Evolutionary conservation across 768 basidiomycete species (phyloP), one percentile per base, ranked within the genome.

Genomic region (Tricholoma saponaceum): DNA sequence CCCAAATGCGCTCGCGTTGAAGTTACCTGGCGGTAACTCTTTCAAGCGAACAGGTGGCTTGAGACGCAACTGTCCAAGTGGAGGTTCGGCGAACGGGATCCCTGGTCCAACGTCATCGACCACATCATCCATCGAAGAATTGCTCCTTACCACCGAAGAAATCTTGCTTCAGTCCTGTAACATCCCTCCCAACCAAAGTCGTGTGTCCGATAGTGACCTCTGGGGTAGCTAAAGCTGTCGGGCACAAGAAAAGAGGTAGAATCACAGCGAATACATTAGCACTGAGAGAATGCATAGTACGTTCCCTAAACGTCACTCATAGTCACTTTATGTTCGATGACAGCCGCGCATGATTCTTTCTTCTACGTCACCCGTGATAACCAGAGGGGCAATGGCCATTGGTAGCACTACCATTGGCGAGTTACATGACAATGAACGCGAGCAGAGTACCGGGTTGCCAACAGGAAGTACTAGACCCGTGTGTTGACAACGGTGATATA

Each of bases 1-100:
- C 1, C 66, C 66, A 26, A 65, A 82, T 51, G 71, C 69, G 8
- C 70, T 77, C 0, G 83, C 81, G 51, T 83, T 70, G 52, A 84
- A 72, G 5, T 74, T 62, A 3, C 63, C 23, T 1, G 66, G 61
- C 4, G 69, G 67, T 1, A 74, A 56, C 0, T 65, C 69, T n/a
- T 74, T 74, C 60, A 83, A 76, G 1, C 79, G 71, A 0, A 83
- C 72, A 4, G 81, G 75, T 2, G 74, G 74, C 30, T 72, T 70
- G 54, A 83, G 73, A 26, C 83, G 75, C 22, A 81, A 60, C 35
- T 72, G 58, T 4, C 81, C 81, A 35, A 83, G 54, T 16, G 83
- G 83, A 8, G 82, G 78, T 58, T 83, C 75, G 28, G 80, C 82
- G 56, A 73, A 85, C 0, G 82, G 83, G 46, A 85, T 81, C 16